These are phyloP conservation scores for Aspergillus incahuasiensis DNA, from an alignment of 495 filamentous ascomycete genomes.

Conservation along the genomic window DNA sequence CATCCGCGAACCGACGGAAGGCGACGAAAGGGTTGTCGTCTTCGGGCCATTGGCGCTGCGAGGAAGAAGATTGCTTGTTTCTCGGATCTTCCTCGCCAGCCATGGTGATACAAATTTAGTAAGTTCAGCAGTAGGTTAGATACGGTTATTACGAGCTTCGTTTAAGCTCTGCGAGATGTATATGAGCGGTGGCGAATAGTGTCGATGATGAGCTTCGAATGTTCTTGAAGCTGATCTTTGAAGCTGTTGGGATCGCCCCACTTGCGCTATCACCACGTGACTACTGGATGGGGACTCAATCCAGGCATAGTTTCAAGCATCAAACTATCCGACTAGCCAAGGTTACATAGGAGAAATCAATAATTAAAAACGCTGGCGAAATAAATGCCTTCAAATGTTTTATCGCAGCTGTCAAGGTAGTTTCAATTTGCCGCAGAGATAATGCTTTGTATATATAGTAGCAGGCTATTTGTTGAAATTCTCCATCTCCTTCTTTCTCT, in stretches of 20 bases:
- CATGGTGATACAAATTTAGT: constrained; percentile 18
- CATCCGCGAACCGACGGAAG: constrained; percentile 57
- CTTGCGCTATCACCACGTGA: constrained; percentile 16
- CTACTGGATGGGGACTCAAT: too few relatives aligned
- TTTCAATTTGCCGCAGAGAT: too few relatives aligned
- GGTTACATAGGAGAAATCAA: too few relatives aligned
- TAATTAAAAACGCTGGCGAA: too few relatives aligned
- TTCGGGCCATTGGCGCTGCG: constrained; percentile 24
- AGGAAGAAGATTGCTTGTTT: constrained; percentile 11
- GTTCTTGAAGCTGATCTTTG: background rate
- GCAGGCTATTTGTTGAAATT: constrained; percentile 14
- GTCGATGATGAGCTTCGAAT: constrained; percentile 8
- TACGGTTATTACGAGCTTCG: background rate
- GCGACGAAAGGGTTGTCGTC: constrained; percentile 54
- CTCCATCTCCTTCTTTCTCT: constrained; percentile 52
- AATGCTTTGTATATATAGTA: background rate
- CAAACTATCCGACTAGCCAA: too few relatives aligned
- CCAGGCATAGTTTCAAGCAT: background rate
- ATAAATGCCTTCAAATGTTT: too few relatives aligned
- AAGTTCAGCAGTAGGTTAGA: background rate
- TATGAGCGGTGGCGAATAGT: background rate
- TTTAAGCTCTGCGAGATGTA: background rate
- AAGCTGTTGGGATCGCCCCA: constrained; percentile 19
- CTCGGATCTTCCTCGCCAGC: constrained; percentile 26
- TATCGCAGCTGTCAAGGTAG: too few relatives aligned